A percentile compares a stretch with the other conserved stretches of the same genome.
phyloP scores from a whole-genome alignment of 2,329 filamentous ascomycete species.

The Fusarium bactridioides region DNA sequence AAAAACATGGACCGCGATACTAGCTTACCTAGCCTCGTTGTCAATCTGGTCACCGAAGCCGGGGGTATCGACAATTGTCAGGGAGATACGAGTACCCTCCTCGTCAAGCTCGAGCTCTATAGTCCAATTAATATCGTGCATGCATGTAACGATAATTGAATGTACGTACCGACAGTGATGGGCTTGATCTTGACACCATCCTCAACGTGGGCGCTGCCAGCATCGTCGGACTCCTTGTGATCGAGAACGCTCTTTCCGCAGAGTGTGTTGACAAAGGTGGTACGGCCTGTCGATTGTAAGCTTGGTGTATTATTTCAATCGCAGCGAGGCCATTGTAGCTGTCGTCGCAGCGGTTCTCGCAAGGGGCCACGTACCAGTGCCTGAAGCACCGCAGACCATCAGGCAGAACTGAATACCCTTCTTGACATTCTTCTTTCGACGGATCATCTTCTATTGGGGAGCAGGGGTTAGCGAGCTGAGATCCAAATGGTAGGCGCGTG shows the following conservation, averaged over 20 bases:
- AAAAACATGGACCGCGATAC: background rate
- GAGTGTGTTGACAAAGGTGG: slow-evolving; percentile 99
- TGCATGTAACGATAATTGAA: slow-evolving; percentile 1
- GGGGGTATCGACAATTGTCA: slow-evolving; percentile 98
- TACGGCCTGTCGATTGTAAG: slow-evolving; percentile 73
- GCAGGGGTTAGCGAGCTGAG: slow-evolving; percentile 40
- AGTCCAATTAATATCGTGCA: slow-evolving; percentile 37
- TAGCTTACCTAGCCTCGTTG: slow-evolving; percentile 88
- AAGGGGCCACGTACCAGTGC: slow-evolving; percentile 76
- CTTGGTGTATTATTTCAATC: slow-evolving; percentile 17
- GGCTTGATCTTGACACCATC: slow-evolving; percentile 99
- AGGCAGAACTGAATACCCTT: slow-evolving; percentile 99
- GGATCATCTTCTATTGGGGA: slow-evolving; percentile 82
- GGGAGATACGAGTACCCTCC: slow-evolving; percentile 95
- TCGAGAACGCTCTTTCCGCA: slow-evolving; percentile 92
- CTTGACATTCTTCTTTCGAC: slow-evolving; percentile 99
- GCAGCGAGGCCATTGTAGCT: slow-evolving; percentile 7
- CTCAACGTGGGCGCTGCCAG: slow-evolving; percentile 86
- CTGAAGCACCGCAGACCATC: slow-evolving; percentile 99
- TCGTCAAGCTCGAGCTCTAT: slow-evolving; percentile 94
- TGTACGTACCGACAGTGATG: slow-evolving; percentile 82
- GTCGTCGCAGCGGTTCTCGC: slow-evolving; percentile 20
- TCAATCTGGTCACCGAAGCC: slow-evolving; percentile 99
- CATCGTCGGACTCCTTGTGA: slow-evolving; percentile 93
- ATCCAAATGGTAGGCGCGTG: slow-evolving; percentile 21